Evolutionary conservation across 108 stramenopile genomes (phyloP).

Genomic region (Pseudonitzschia delicatissima): DNA sequence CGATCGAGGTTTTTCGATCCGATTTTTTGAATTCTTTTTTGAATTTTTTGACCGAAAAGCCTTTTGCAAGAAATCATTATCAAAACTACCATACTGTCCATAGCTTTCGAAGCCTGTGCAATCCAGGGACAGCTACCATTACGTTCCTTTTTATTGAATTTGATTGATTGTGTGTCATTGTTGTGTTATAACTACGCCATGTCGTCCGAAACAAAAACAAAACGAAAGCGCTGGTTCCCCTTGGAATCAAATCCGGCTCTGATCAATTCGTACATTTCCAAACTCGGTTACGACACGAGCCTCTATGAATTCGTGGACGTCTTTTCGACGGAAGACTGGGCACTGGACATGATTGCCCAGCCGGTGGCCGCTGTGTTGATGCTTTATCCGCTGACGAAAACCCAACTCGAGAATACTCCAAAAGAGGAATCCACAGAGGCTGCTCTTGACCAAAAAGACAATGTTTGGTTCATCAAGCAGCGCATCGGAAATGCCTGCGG

Average conservation of each 20-base stretch:
- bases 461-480: slow-evolving; percentile 70
- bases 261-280: slow-evolving; percentile 73
- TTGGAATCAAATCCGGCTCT: slow-evolving; percentile 85
- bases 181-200: too few species aligned
- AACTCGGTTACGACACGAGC: slow-evolving; percentile 69
- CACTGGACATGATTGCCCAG: slow-evolving; percentile 73
- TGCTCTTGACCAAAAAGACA: slow-evolving; percentile 20
- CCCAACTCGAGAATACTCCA: slow-evolving; percentile 12
- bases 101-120: too few species aligned
- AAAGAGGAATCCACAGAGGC: slow-evolving; percentile 20
- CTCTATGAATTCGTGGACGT: slow-evolving; percentile 74
- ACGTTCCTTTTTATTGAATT: too few species aligned
- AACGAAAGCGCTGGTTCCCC: slow-evolving; percentile 57
- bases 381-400: slow-evolving; percentile 64
- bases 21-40: too few species aligned
- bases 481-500: slow-evolving; percentile 84
- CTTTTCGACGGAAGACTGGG: slow-evolving; percentile 76
- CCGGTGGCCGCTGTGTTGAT: slow-evolving; percentile 68
- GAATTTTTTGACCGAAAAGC: too few species aligned
- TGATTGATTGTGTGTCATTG: too few species aligned
- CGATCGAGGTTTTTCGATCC: too few species aligned
- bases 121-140: too few species aligned
- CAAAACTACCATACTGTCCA: too few species aligned
- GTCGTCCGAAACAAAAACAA: too few species aligned
- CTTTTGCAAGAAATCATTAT: too few species aligned